A percentile compares a stretch with the other conserved stretches of the same genome.
Conservation (phyloP, 1,284 basidiomycete species). For the Ustilago vetiveriae region DNA sequence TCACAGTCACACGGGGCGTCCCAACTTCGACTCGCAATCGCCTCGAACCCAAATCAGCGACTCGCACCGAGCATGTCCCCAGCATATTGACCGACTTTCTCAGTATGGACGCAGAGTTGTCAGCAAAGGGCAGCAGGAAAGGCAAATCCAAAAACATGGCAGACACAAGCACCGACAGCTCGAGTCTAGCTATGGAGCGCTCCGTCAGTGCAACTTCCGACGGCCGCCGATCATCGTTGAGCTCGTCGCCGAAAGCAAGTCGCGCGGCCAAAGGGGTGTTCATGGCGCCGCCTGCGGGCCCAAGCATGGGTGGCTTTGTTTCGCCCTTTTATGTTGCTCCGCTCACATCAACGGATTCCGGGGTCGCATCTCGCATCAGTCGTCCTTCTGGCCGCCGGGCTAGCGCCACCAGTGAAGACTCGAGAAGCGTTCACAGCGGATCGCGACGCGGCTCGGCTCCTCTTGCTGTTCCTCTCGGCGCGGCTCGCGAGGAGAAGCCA, state of each 20-base stretch:
- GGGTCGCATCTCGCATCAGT: constrained; percentile 11
- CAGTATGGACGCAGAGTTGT: constrained; percentile 22
- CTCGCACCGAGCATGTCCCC: constrained; percentile 28
- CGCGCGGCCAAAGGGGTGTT: constrained; percentile 37
- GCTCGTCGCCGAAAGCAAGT: constrained; percentile 24
- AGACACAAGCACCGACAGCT: neutral
- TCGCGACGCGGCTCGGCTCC: constrained; percentile 26
- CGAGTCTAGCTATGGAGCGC: constrained; percentile 10
- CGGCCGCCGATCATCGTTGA: constrained; percentile 22
- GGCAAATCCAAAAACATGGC: constrained; percentile 7
- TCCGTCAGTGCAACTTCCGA: constrained; percentile 28
- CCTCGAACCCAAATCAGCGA: constrained; percentile 36
- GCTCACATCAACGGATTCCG: constrained; percentile 36
- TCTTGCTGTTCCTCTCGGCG: constrained; percentile 11
- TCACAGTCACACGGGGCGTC: constrained; percentile 3
- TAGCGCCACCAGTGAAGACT: constrained; percentile 44
- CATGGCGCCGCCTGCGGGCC: constrained; percentile 33
- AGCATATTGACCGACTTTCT: constrained; percentile 42
- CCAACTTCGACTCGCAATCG: constrained; percentile 13
- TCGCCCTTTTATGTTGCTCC: constrained; percentile 50
- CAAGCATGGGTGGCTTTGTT: constrained; percentile 39
- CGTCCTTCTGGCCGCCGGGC: constrained; percentile 31
- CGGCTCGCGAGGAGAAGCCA: constrained; percentile 1
- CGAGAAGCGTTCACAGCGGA: constrained; percentile 22
- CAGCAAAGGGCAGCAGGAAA: constrained; percentile 11